Evolutionary conservation across 768 basidiomycete species (phyloP), one percentile per base, ranked within the genome.

Genomic region (Kwoniella europaea): DNA sequence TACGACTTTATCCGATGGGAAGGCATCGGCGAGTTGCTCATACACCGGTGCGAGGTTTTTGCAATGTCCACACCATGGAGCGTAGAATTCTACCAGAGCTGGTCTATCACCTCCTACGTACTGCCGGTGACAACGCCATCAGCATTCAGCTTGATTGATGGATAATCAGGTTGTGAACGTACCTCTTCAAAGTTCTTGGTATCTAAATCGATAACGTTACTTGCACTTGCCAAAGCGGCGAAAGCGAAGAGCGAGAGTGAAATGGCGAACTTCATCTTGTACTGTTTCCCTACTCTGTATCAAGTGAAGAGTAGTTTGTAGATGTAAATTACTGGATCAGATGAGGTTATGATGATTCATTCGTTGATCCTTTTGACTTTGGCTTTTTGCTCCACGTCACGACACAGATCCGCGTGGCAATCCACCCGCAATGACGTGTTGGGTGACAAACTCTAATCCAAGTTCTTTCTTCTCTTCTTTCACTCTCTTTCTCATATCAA

Each of bases 11-110:
- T 93, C 90, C 35, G 76, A 65, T 16, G 88, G 84, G 80, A 89
- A 98, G n/a, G 91, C 91, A 77, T 96, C 91, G 35, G 90, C 94
- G 29, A 98, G 88, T 81, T 95, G 87, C 82, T 96, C 94, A 74
- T 92, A 98, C 0, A 85, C 84, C 3, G 95, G 94, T 0, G 93
- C 94, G 70, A 96, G 75, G 57, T 76, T 82, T 71, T 82, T 82
- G 77, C 80, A 82, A 58, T 82, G 80, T 22, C 80, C 80, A 74
- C 80, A 82, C 80, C 78, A 79, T 71, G 78, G 75, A 12, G 78
- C 74, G 24, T 67, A 66, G 27, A 96, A 95, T 85, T 95, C 93
- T 27, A 96, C 92, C 43, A 94, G 87, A 77, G 90, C 92, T 66
- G 92, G 91, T 79, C 88, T 92, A 65, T 91, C 92, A 68, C 90